phyloP scores from a whole-genome alignment of 2,329 filamentous ascomycete species.

The Blumeria graminis region DNA sequence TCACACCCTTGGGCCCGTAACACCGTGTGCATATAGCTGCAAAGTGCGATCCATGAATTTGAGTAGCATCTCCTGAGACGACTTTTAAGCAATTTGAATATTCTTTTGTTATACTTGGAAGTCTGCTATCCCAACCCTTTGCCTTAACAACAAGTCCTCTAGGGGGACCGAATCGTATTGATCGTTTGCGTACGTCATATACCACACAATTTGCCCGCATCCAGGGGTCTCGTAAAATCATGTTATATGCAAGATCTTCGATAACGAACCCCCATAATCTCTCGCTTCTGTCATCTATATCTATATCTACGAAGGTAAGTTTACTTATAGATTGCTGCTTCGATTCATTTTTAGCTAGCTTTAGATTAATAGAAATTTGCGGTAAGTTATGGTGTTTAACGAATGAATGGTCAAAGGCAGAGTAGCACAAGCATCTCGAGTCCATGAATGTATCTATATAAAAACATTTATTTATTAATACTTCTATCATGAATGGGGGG shows the following conservation, averaged over 20 bases:
- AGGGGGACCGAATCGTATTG: not conserved
- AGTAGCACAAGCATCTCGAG: not conserved
- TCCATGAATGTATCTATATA: not conserved
- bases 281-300: not conserved
- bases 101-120: not conserved
- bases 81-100: not conserved
- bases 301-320: not conserved
- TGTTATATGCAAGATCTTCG: not conserved
- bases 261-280: not conserved
- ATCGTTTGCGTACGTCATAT: not conserved
- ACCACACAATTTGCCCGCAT: not conserved
- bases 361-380: not conserved
- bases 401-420: not conserved
- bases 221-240: not conserved
- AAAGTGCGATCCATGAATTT: not conserved
- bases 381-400: not conserved
- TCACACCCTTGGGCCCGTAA: no score
- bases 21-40: not conserved
- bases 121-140: not conserved
- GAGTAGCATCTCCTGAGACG: not conserved
- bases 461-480: slow-evolving; percentile 1
- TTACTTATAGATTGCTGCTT: not conserved
- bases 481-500: not conserved
- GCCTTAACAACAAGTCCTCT: not conserved
- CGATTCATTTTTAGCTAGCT: not conserved